Conservation (phyloP, 2,329 filamentous ascomycete species). For the Xylaria sp. region DNA sequence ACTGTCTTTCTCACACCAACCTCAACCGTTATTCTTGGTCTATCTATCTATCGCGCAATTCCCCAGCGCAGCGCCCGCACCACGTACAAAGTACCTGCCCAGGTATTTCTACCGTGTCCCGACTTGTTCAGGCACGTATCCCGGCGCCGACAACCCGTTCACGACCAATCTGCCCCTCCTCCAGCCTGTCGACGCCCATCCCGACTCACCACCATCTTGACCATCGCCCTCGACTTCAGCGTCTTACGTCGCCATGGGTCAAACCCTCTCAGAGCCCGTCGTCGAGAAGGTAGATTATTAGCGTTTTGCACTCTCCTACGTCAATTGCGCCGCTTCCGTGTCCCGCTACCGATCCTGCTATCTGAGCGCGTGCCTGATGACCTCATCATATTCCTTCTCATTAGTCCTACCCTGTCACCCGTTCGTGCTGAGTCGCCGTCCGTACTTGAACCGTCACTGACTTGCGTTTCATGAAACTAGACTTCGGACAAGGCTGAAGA, state of each 20-base stretch:
- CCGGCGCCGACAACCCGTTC: constrained; percentile 36
- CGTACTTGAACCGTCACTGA: constrained; percentile 25
- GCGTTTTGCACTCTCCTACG: constrained; percentile 28
- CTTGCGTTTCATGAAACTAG: constrained; percentile 57
- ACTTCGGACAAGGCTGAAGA: constrained; percentile 89
- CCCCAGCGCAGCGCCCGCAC: not conserved
- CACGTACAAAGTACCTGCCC: constrained; percentile 5
- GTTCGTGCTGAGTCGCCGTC: constrained; percentile 1
- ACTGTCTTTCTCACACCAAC: constrained; percentile 17
- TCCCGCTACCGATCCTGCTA: constrained; percentile 15
- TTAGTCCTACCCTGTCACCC: not conserved
- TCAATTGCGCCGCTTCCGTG: constrained; percentile 40
- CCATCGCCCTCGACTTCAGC: constrained; percentile 39
- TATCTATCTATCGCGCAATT: constrained; percentile 22
- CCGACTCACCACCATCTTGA: constrained; percentile 42
- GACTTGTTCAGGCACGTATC: constrained; percentile 40
- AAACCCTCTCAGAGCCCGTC: constrained; percentile 98
- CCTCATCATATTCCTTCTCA: constrained; percentile 31
- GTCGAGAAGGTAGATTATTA: constrained; percentile 89
- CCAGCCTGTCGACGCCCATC: constrained; percentile 41
- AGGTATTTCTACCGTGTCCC: constrained; percentile 7
- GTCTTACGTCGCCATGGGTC: constrained; percentile 77
- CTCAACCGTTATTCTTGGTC: constrained; percentile 6
- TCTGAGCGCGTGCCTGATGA: constrained; percentile 39
- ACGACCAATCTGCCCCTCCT: constrained; percentile 37